phyloP scores from a whole-genome alignment of 139 green algal species.

The Closterium sp. region DNA sequence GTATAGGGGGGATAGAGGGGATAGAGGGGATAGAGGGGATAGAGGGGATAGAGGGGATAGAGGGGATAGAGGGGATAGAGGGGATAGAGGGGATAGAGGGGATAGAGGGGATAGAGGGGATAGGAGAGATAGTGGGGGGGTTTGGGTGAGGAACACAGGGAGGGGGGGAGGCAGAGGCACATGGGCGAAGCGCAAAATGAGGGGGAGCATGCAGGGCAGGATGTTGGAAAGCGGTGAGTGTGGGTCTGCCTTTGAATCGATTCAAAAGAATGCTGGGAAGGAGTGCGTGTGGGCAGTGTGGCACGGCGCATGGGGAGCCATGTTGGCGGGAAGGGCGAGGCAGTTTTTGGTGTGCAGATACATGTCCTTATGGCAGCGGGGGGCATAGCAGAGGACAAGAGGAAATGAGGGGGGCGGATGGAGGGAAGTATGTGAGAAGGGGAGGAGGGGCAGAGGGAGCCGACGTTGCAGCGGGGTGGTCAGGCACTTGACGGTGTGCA shows the following conservation, averaged over 20 bases:
- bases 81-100: constrained; percentile 59
- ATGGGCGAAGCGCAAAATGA: too few relatives aligned
- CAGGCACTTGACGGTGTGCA: too few relatives aligned
- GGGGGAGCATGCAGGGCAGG: too few relatives aligned
- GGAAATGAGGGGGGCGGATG: not conserved
- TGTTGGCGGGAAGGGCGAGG: constrained; percentile 80
- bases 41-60: constrained; percentile 73
- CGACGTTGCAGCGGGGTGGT: too few relatives aligned
- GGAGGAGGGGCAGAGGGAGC: not conserved
- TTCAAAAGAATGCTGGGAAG: too few relatives aligned
- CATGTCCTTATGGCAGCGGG: constrained; percentile 63
- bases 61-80: constrained; percentile 64
- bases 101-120: constrained; percentile 68
- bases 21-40: constrained; percentile 67
- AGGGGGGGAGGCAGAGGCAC: too few relatives aligned
- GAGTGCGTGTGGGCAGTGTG: too few relatives aligned
- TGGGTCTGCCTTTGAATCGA: too few relatives aligned
- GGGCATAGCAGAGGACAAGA: too few relatives aligned
- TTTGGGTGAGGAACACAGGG: too few relatives aligned
- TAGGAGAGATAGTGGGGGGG: not conserved
- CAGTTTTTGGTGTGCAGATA: constrained; percentile 89
- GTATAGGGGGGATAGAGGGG: constrained; percentile 54
- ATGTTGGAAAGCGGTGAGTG: too few relatives aligned
- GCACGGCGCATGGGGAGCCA: constrained; percentile 78
- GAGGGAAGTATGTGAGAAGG: too few relatives aligned